Conservation (phyloP, 202 grass and related monocot species). For the Sporobolus alterniflorus region DNA sequence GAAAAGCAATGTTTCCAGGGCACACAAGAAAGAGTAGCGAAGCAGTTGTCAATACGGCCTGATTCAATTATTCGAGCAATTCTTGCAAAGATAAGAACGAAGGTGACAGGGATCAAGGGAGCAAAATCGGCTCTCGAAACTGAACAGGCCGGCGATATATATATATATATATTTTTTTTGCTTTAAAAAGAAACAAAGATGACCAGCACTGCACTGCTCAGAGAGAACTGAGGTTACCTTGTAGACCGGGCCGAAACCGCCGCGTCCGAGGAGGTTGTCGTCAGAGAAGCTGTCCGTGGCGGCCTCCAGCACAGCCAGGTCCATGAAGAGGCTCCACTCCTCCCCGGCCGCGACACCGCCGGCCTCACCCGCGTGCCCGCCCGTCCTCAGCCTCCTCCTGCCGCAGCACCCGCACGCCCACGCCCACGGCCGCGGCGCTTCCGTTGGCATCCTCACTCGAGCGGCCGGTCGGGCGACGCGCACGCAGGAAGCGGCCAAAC, state of each 20-base stretch:
- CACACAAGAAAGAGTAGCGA: too few relatives aligned
- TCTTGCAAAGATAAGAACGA: not conserved
- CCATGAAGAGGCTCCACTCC: slow-evolving; percentile 77
- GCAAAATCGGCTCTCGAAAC: not conserved
- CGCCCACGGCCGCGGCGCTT: not conserved
- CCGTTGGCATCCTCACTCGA: not conserved
- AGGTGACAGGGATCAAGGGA: not conserved
- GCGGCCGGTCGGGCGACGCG: not conserved
- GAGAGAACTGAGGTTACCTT: slow-evolving; percentile 44
- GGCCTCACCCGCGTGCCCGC: not conserved
- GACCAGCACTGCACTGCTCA: not conserved
- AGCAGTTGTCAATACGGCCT: not conserved
- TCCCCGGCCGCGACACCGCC: not conserved
- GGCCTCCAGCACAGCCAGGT: slow-evolving; percentile 57
- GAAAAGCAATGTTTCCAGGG: too few relatives aligned
- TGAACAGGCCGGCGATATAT: too few relatives aligned
- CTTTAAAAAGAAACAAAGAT: too few relatives aligned
- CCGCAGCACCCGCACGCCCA: slow-evolving; percentile 47
- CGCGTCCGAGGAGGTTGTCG: slow-evolving; percentile 77
- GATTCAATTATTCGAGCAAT: not conserved
- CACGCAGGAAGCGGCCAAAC: not conserved
- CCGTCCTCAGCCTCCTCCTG: not conserved
- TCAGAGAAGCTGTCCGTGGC: slow-evolving; percentile 77
- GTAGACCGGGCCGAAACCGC: slow-evolving; percentile 89
- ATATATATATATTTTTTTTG: too few relatives aligned